phyloP scores from a whole-genome alignment of 129 eudicot genomes.

The Ambrosia trifida region DNA sequence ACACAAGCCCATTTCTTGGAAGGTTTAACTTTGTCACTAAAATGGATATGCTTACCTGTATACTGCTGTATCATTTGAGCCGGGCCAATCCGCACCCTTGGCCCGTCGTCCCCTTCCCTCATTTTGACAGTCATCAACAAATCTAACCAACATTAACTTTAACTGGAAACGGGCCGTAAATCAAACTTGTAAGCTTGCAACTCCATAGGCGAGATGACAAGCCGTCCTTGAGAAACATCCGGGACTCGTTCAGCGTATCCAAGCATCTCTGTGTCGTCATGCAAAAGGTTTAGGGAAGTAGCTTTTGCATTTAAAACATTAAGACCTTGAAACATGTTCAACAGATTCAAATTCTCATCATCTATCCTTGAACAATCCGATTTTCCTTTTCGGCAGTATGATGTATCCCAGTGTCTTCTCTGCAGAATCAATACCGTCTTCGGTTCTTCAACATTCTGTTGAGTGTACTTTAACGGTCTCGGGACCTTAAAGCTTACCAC shows the following conservation, averaged over 20 bases:
- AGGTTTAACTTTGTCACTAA: not conserved
- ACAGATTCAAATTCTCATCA: slow-evolving; percentile 65
- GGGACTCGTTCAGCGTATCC: slow-evolving; percentile 65
- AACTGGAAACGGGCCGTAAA: slow-evolving; percentile 43
- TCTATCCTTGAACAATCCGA: slow-evolving; percentile 67
- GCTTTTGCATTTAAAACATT: slow-evolving; percentile 70
- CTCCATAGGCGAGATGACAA: slow-evolving; percentile 86
- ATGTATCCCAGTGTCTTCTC: slow-evolving; percentile 81
- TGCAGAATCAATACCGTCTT: slow-evolving; percentile 55
- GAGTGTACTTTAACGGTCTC: slow-evolving; percentile 64
- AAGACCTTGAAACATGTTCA: slow-evolving; percentile 70
- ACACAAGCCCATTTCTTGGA: not conserved
- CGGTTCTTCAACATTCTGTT: slow-evolving; percentile 57
- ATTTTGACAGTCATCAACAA: not conserved
- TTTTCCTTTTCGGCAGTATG: slow-evolving; percentile 76
- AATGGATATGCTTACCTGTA: not conserved
- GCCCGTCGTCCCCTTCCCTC: slow-evolving; percentile 1
- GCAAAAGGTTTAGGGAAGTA: slow-evolving; percentile 81
- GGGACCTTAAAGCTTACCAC: slow-evolving; percentile 86
- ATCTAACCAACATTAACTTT: not conserved
- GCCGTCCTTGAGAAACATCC: slow-evolving; percentile 76
- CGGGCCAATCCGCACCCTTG: not conserved
- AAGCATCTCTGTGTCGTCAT: slow-evolving; percentile 86
- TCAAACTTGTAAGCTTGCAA: slow-evolving; percentile 86
- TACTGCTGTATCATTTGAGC: not conserved